Evolutionary conservation across 495 filamentous ascomycete genomes (phyloP).

Genomic region (Neurospora sp.): DNA sequence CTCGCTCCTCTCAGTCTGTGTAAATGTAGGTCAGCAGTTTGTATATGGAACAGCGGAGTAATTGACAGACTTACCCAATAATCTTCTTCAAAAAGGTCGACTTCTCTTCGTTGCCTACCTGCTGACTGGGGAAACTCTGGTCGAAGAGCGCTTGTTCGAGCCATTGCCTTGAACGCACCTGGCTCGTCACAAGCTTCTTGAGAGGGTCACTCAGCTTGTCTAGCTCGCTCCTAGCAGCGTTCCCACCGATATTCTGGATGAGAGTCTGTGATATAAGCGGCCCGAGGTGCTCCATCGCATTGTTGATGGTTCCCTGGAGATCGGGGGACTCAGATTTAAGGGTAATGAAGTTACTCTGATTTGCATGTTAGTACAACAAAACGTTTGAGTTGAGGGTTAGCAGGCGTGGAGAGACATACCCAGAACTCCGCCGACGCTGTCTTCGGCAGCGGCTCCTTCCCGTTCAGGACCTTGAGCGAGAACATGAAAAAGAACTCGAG

Average conservation of each 20-base stretch:
- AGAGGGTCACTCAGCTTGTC: constrained; percentile 67
- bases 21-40: neutral
- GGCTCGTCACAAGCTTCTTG: constrained; percentile 59
- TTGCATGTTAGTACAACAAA: constrained; percentile 7
- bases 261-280: constrained; percentile 50
- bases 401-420: constrained; percentile 37
- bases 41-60: neutral
- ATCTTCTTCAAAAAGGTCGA: constrained; percentile 49
- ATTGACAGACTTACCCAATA: constrained; percentile 33
- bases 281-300: constrained; percentile 47
- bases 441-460: constrained; percentile 71
- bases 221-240: constrained; percentile 66
- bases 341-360: constrained; percentile 37
- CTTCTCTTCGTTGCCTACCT: constrained; percentile 51
- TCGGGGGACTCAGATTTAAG: constrained; percentile 28
- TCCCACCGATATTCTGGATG: constrained; percentile 61
- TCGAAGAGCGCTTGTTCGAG: constrained; percentile 45
- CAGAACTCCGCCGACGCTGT: constrained; percentile 72
- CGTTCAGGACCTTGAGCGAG: constrained; percentile 58
- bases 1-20: constrained; percentile 12
- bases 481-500: constrained; percentile 69
- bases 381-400: constrained; percentile 13
- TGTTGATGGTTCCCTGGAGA: constrained; percentile 38
- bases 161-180: constrained; percentile 52
- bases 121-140: constrained; percentile 45